Base-by-base conservation (phyloP, 805 yeast species). In the Barnettozyma sucrosica region DNA sequence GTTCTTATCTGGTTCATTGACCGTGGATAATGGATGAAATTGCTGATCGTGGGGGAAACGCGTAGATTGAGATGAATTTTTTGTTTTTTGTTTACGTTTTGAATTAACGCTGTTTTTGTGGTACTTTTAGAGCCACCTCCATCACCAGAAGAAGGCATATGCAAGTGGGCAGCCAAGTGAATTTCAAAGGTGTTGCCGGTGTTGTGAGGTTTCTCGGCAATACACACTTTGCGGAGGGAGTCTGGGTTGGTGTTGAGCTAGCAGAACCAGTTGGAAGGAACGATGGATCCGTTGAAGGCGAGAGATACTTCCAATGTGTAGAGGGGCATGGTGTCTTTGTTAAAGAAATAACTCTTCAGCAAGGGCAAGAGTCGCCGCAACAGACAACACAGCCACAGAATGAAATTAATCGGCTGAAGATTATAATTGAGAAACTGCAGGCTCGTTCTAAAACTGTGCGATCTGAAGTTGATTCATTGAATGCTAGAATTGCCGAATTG, bases 181-280 rank as follows among this genome's bases (percentile, higher is more conserved):
- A n/a, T 28, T 53, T 57, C 50, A 53, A 50, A 41, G 44, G 45
- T 8, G 61, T 25, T 8, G 38, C 49, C 0, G 88, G 86, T 0
- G 54, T 61, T 0, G 73, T 82, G 1, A 63, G 74, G 44, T 83
- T 62, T 56, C 49, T 74, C 2, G 89, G 89, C 0, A 45, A 54
- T 13, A 79, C 87, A 0, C 52, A 74, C 41, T 83, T 83, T 66
- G 80, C 85, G 3, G 65, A 72, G 0, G 89, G 88, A 5, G 52
- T 65, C 4, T 90, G 97, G 97, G 72, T 83, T 13, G 97, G 97
- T 0, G 73, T 90, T 7, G 88, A 83, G 55, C 75, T 89, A 39
- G 88, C 82, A 50, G 80, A 80, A 49, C 83, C 93, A 0, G 69
- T 71, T 9, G 97, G 97, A 2, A 86, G 83, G 65, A 88, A 89